phyloP scores from a whole-genome alignment of 2,329 filamentous ascomycete species.

The Dothistroma pini region DNA sequence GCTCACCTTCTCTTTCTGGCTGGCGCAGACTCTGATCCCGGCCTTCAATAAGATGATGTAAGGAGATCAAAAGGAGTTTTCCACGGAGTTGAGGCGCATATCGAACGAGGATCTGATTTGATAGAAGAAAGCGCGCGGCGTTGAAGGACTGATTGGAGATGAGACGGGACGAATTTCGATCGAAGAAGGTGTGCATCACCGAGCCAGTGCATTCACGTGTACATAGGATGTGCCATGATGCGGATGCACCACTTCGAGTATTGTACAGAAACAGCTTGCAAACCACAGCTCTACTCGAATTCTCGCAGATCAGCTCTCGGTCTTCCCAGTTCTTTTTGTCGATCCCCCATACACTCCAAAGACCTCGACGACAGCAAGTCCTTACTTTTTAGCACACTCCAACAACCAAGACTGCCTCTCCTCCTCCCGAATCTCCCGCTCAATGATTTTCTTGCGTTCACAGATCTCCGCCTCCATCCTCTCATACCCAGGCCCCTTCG shows the following conservation, averaged over 20 bases:
- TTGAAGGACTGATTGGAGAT: neutral
- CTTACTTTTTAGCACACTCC: neutral
- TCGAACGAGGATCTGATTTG: neutral
- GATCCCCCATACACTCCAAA: neutral
- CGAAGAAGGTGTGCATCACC: neutral
- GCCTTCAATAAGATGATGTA: constrained; percentile 72
- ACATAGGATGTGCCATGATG: neutral
- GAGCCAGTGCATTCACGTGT: constrained; percentile 1
- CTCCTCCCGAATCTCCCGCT: neutral
- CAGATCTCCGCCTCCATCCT: neutral
- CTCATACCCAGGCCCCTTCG: neutral
- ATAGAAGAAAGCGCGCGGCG: constrained; percentile 1
- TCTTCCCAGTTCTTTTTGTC: neutral
- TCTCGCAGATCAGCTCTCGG: neutral
- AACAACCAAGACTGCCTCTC: neutral
- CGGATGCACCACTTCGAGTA: neutral
- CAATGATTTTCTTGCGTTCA: neutral
- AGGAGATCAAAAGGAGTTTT: neutral
- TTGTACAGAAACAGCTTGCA: constrained; percentile 1
- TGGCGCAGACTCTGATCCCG: constrained; percentile 96
- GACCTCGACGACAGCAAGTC: neutral
- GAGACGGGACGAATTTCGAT: neutral
- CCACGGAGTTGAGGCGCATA: neutral
- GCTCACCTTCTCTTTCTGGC: constrained; percentile 99
- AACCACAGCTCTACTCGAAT: neutral